Percentiles rank a stretch among this genome's conserved stretches.
These are phyloP conservation scores for Quercus suber DNA, from an alignment of 306 rosid species.

Conservation along the genomic window DNA sequence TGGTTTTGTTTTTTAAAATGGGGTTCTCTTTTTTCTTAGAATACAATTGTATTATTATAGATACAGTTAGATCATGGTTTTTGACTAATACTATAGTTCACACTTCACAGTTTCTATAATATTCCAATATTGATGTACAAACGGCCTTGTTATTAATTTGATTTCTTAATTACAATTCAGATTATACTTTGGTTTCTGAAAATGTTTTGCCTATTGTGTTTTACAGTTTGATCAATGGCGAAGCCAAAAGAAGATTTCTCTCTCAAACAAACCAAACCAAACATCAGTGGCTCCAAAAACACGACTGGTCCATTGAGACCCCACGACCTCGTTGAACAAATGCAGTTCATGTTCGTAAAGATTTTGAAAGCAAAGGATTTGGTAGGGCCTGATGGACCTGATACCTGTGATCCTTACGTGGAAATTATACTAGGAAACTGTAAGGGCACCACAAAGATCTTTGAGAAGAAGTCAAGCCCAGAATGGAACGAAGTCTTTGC, in stretches of 20 bases:
- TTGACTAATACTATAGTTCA: too few species aligned
- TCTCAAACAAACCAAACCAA: constrained; percentile 28
- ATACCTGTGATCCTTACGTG: constrained; percentile 19
- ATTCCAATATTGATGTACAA: too few species aligned
- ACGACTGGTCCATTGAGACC: constrained; percentile 1
- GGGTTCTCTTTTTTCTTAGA: too few species aligned
- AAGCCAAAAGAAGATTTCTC: constrained; percentile 33
- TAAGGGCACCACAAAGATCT: constrained; percentile 27
- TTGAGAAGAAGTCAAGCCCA: constrained; percentile 6
- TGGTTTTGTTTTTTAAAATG: too few species aligned
- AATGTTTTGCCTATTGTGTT: background rate
- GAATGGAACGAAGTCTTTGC: constrained; percentile 23
- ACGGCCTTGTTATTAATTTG: too few species aligned
- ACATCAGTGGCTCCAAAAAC: constrained; percentile 19
- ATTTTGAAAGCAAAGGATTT: constrained; percentile 32
- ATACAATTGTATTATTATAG: too few species aligned
- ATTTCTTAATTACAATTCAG: background rate
- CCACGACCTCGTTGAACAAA: constrained; percentile 45
- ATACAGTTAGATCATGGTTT: too few species aligned
- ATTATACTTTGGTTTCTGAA: background rate
- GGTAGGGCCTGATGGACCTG: background rate
- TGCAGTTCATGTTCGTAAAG: constrained; percentile 42
- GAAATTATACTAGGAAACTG: constrained; percentile 41
- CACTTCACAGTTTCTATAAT: too few species aligned
- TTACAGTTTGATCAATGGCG: constrained; percentile 19